Evolutionary conservation across 805 yeast species (phyloP).

Genomic region (Monosporozyma yasuniensis): DNA sequence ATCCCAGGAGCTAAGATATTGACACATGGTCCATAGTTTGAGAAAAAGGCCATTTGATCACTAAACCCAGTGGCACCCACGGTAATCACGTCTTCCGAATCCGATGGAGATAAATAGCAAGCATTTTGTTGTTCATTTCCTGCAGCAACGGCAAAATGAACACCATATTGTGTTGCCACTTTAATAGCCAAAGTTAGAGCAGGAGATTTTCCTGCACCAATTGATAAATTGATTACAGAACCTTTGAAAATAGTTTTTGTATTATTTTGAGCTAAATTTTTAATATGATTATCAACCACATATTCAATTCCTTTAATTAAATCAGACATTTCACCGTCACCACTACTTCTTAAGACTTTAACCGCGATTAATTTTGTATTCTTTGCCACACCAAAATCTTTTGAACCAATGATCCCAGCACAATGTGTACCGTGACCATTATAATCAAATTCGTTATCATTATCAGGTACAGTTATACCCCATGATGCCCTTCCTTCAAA

Average conservation of each 20-base stretch:
- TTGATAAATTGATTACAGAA: constrained; percentile 82
- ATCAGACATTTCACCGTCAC: constrained; percentile 73
- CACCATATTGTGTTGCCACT: constrained; percentile 78
- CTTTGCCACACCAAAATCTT: constrained; percentile 73
- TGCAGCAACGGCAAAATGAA: constrained; percentile 90
- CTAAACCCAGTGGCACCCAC: constrained; percentile 90
- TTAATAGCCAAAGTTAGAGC: constrained; percentile 77
- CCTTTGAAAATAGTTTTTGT: constrained; percentile 46
- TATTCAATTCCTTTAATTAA: constrained; percentile 76
- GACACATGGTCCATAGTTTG: constrained; percentile 91
- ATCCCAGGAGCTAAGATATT: constrained; percentile 96
- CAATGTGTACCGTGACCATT: constrained; percentile 94
- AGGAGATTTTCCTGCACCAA: constrained; percentile 86
- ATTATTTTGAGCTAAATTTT: constrained; percentile 43
- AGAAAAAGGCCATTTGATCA: constrained; percentile 86
- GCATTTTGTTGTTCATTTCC: constrained; percentile 92
- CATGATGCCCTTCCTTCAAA: constrained; percentile 51
- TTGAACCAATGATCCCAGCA: constrained; percentile 87
- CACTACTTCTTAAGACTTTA: constrained; percentile 70
- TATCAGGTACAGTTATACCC: constrained; percentile 55
- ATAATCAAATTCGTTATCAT: constrained; percentile 58
- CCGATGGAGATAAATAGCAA: constrained; percentile 83
- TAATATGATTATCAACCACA: constrained; percentile 62
- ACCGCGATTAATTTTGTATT: constrained; percentile 69
- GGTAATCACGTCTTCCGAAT: constrained; percentile 73